A percentile compares a stretch with the other conserved stretches of the same genome.
Conservation (phyloP, 2,329 filamentous ascomycete genomes). For the Aspergillus fructus region DNA sequence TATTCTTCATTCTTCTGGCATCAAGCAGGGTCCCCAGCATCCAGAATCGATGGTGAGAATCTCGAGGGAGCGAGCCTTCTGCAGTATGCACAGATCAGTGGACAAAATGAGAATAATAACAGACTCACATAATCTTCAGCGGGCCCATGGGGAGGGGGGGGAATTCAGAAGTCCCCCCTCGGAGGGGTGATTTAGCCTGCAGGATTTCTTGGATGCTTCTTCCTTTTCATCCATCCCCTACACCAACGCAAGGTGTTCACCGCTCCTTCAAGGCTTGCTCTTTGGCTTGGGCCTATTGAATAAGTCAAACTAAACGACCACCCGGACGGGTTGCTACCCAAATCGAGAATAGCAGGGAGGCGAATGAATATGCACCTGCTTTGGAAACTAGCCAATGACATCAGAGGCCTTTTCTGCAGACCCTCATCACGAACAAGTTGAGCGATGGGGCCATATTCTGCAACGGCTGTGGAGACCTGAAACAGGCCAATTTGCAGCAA, state of each 20-base stretch:
- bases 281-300: conserved; percentile 11
- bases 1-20: not conserved
- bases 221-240: conserved; percentile 4
- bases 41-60: not conserved
- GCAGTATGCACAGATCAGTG: conserved; percentile 3
- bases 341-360: conserved; percentile 17
- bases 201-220: not conserved
- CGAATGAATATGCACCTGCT: conserved; percentile 14
- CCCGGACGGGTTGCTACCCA: conserved; percentile 11
- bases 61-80: not conserved
- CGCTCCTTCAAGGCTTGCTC: conserved; percentile 17
- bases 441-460: conserved; percentile 7
- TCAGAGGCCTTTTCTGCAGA: conserved; percentile 4
- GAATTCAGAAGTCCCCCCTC: not conserved
- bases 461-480: conserved; percentile 15
- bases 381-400: conserved; percentile 15
- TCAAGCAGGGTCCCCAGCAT: not conserved
- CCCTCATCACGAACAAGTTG: conserved; percentile 4
- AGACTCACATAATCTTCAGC: not conserved
- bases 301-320: conserved; percentile 12
- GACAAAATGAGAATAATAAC: not conserved
- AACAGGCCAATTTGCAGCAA: conserved; percentile 1
- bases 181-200: not conserved
- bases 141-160: not conserved
- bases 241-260: conserved; percentile 14